Conservation (phyloP, 768 basidiomycete species). For the Panaeolus cyanescens region DNA sequence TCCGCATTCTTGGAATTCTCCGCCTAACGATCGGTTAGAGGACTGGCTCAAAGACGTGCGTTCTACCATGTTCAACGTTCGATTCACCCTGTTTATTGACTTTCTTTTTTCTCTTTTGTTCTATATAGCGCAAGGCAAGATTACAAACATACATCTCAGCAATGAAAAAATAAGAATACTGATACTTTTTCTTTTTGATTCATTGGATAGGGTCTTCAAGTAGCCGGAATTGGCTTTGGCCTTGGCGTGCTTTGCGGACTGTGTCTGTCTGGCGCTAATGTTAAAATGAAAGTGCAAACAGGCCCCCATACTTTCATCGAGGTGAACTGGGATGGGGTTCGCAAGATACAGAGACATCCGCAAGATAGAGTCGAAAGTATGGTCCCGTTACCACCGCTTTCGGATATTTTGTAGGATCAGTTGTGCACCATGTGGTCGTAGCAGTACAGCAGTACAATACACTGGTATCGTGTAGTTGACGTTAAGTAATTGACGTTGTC, state of each 20-base stretch:
- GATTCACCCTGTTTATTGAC: too few species aligned
- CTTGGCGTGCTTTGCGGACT: not conserved
- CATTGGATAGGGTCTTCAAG: not conserved
- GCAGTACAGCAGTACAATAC: too few species aligned
- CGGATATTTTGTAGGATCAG: not conserved
- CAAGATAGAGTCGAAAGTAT: not conserved
- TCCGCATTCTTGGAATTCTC: too few species aligned
- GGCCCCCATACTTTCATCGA: not conserved
- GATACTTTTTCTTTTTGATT: not conserved
- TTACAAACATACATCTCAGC: not conserved
- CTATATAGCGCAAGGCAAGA: not conserved
- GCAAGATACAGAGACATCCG: not conserved
- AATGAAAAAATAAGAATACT: not conserved
- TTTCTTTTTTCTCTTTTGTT: not conserved
- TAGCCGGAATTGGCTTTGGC: not conserved
- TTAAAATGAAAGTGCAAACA: not conserved
- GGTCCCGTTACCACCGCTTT: not conserved
- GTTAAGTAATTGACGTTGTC: too few species aligned
- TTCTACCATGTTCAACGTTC: too few species aligned
- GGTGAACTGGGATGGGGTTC: not conserved
- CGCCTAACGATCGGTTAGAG: too few species aligned
- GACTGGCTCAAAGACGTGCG: too few species aligned
- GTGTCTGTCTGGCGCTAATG: not conserved
- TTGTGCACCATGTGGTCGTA: too few species aligned
- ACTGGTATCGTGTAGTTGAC: too few species aligned